These are phyloP conservation scores for Penicillium sumatraense DNA, from an alignment of 2,329 filamentous ascomycete species.

Conservation along the genomic window DNA sequence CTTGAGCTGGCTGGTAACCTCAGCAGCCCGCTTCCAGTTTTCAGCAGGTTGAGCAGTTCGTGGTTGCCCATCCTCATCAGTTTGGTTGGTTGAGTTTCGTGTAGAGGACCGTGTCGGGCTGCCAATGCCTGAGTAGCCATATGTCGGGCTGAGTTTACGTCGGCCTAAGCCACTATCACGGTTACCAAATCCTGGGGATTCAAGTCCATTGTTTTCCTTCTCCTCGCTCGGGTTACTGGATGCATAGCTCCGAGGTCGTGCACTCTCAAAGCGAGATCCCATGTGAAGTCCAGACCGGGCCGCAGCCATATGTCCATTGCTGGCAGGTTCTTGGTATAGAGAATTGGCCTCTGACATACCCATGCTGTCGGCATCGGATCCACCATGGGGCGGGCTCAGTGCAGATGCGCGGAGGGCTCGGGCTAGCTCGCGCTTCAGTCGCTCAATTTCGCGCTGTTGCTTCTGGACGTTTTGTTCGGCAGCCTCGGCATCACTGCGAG, in stretches of 20 bases:
- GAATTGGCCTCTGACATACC: conserved; percentile 55
- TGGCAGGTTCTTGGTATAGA: conserved; percentile 44
- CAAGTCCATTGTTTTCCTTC: conserved; percentile 67
- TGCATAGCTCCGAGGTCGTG: conserved; percentile 46
- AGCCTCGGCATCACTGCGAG: conserved; percentile 85
- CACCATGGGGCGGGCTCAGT: conserved; percentile 40
- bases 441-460: conserved; percentile 84
- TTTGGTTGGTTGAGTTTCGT: conserved; percentile 41
- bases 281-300: conserved; percentile 42
- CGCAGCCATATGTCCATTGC: conserved; percentile 32
- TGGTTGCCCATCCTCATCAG: conserved; percentile 39
- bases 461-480: conserved; percentile 85
- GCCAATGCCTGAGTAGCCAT: conserved; percentile 41
- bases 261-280: conserved; percentile 45
- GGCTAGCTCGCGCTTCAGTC: conserved; percentile 82
- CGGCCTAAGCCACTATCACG: conserved; percentile 40
- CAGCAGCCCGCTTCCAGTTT: conserved; percentile 95
- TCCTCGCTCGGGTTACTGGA: conserved; percentile 69
- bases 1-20: conserved; percentile 97
- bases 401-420: conserved; percentile 51
- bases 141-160: conserved; percentile 51
- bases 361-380: conserved; percentile 58
- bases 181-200: conserved; percentile 39
- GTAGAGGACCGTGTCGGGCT: conserved; percentile 44
- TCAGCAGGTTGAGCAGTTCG: conserved; percentile 66